Conservation (phyloP, 2,329 filamentous ascomycete species). For the Simplicillium sp. region DNA sequence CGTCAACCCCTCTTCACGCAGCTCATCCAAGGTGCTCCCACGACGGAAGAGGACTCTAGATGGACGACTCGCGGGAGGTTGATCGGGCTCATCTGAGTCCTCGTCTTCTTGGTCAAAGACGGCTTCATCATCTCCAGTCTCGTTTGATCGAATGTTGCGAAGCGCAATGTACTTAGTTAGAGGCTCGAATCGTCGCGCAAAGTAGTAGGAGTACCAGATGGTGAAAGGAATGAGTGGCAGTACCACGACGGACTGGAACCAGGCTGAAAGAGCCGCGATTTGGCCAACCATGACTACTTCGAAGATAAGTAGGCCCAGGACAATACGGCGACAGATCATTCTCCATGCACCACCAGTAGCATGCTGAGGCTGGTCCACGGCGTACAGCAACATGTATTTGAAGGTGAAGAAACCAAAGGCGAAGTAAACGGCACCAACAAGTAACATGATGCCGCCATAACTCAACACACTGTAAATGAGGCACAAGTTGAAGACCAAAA, state of each 20-base stretch:
- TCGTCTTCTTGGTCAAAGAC: constrained; percentile 28
- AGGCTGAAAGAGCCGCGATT: constrained; percentile 64
- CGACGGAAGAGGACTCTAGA: constrained; percentile 34
- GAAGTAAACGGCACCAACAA: constrained; percentile 79
- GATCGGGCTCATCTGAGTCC: constrained; percentile 22
- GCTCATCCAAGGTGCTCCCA: constrained; percentile 62
- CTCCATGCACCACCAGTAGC: constrained; percentile 91
- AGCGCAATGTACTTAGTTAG: constrained; percentile 89
- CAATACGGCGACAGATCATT: constrained; percentile 88
- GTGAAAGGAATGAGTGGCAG: constrained; percentile 70
- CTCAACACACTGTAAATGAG: constrained; percentile 86
- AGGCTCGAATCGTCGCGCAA: constrained; percentile 71
- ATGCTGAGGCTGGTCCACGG: constrained; percentile 95
- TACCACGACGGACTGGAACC: constrained; percentile 62
- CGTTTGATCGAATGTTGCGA: constrained; percentile 61
- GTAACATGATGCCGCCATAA: constrained; percentile 69
- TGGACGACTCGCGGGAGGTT: constrained; percentile 18
- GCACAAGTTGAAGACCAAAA: constrained; percentile 91
- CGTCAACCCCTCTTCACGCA: constrained; percentile 55
- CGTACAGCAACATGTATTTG: constrained; percentile 95
- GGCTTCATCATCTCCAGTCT: constrained; percentile 25
- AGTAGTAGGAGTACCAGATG: constrained; percentile 84
- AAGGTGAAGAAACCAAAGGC: constrained; percentile 78
- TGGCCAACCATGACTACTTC: constrained; percentile 86
- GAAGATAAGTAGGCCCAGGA: constrained; percentile 79